Base-by-base conservation (phyloP, 768 basidiomycete genomes). In the Rhodotorula toruloides region DNA sequence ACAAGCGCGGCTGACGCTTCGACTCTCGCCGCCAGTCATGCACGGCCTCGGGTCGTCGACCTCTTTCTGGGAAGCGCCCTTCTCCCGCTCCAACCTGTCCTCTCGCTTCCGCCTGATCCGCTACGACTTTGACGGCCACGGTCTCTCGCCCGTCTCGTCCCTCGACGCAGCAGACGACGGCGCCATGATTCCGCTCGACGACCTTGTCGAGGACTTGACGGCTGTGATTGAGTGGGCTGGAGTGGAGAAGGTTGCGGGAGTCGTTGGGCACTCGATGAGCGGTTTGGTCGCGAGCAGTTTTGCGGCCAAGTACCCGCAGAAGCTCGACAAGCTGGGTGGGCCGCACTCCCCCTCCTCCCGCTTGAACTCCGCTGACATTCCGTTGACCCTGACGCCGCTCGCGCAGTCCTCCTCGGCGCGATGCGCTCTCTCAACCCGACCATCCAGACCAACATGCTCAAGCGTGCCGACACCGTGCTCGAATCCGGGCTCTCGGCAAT, bases 101-200 rank as follows among this genome's bases (percentile, higher is more conserved):
- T 0, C 54, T 0, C 27, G 13, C 10, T 48, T 37, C 58, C 62
- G 54, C 14, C 46, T 63, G 36, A 47, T 68, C 53, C 67, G 67
- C 40, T 63, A 63, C 58, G 67, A 68, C 27, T 60, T 63, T 22
- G 67, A 68, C 49, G 67, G 67, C 0, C 62, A 63, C 58, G 67
- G 67, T 34, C 31, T 63, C 16, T 40, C 32, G 14, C 61, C 67
- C 40, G 48, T 63, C 58, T 60, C 58, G 39, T 1, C 29, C 49
- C 31, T 54, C 19, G 34, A 43, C 44, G 17, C n/a, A 27, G 42
- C 32, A 4, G 31, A 22, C 37, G 37, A 34, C 22, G 44, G 40
- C 11, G 47, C 40, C 16, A 29, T 25, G 19, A 32, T 59, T 16
- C 36, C 61, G 4, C 27, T 68, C 40, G 52, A 50, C 32, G 58